Evolutionary conservation across 768 basidiomycete species (phyloP).

Genomic region (Rickenella mellea): DNA sequence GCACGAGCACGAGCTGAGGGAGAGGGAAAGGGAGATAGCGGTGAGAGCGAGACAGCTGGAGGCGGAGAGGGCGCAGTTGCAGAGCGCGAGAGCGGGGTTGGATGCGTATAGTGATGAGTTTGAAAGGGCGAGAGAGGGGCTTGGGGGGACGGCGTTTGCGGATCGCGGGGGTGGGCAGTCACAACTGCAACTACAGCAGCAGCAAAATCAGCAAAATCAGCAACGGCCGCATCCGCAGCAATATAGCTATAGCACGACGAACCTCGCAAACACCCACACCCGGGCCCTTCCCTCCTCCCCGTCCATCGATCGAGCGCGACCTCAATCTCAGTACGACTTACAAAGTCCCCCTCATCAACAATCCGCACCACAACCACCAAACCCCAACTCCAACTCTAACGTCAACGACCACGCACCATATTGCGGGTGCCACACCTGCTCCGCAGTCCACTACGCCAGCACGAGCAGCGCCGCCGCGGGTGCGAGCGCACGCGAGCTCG

Average conservation of each 20-base stretch:
- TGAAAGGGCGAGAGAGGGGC: constrained; percentile 21
- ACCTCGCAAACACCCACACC: constrained; percentile 27
- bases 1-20: constrained; percentile 42
- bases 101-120: constrained; percentile 15
- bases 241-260: constrained; percentile 33
- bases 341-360: constrained; percentile 11
- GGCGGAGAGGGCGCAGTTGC: constrained; percentile 36
- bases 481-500: constrained; percentile 25
- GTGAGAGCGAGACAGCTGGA: constrained; percentile 48
- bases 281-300: constrained; percentile 6
- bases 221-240: constrained; percentile 11
- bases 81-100: constrained; percentile 24
- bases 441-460: constrained; percentile 44
- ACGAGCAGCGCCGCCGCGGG: constrained; percentile 17
- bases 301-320: constrained; percentile 15
- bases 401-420: constrained; percentile 43
- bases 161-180: too few species aligned
- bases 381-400: too few species aligned
- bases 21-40: constrained; percentile 47
- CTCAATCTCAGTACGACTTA: not conserved
- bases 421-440: constrained; percentile 61
- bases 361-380: constrained; percentile 19
- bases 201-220: not conserved
- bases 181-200: not conserved
- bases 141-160: too few species aligned